phyloP scores from a whole-genome alignment of 352 stramenopile genomes.

The Peronospora belbahrii region DNA sequence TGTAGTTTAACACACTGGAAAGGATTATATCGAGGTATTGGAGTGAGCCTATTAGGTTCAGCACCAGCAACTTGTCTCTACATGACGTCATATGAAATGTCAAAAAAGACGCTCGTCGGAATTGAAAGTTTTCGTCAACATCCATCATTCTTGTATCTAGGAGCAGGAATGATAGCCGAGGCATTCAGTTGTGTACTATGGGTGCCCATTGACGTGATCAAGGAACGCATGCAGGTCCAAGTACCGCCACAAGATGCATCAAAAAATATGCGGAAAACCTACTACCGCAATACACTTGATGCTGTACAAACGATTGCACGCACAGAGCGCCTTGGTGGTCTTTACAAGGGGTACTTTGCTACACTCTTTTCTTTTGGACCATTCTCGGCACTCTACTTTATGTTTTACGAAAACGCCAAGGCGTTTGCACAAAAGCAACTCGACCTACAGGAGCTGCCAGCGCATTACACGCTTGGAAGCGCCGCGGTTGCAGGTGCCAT shows the following conservation, averaged over 20 bases:
- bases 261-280: constrained; percentile 19
- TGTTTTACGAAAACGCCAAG: constrained; percentile 93
- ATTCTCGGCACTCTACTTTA: constrained; percentile 97
- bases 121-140: constrained; percentile 34
- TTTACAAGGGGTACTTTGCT: constrained; percentile 94
- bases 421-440: constrained; percentile 38
- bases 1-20: constrained; percentile 42
- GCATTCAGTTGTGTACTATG: constrained; percentile 92
- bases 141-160: constrained; percentile 64
- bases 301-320: constrained; percentile 86
- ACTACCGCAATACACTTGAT: constrained; percentile 90
- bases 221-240: constrained; percentile 97
- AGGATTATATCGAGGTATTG: constrained; percentile 93
- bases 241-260: constrained; percentile 5
- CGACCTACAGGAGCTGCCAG: constrained; percentile 34
- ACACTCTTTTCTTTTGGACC: constrained; percentile 95
- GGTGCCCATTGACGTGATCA: constrained; percentile 99
- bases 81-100: constrained; percentile 93
- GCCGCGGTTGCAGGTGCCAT: constrained; percentile 81
- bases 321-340: constrained; percentile 83
- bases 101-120: constrained; percentile 46
- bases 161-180: constrained; percentile 64
- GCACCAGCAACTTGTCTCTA: constrained; percentile 95
- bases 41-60: constrained; percentile 90
- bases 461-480: constrained; percentile 54